These are phyloP conservation scores for Sutorius eximius DNA, from an alignment of 1,284 basidiomycete genomes.

Conservation along the genomic window DNA sequence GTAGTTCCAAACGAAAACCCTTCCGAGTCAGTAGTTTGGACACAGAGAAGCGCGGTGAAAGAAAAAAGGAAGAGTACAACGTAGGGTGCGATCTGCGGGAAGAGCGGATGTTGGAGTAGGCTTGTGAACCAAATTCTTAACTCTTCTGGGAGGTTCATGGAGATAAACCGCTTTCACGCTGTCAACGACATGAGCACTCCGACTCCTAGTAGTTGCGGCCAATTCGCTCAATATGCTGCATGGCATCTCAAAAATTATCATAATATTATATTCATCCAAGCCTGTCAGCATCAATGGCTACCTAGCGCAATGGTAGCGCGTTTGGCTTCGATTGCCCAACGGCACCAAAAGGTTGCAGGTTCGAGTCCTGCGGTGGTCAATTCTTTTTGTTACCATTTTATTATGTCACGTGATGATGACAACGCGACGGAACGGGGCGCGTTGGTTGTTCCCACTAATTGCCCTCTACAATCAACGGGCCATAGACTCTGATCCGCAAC, in stretches of 20 bases:
- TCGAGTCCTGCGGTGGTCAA: conserved; percentile 80
- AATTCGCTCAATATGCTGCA: conserved; percentile 80
- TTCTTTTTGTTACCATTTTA: conserved; percentile 11
- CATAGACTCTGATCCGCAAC: background rate
- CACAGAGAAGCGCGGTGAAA: conserved; percentile 45
- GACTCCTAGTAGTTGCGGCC: conserved; percentile 16
- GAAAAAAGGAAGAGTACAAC: conserved; percentile 54
- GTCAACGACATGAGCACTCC: conserved; percentile 32
- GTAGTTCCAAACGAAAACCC: conserved; percentile 25
- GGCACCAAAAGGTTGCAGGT: conserved; percentile 83
- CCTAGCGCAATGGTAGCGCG: conserved; percentile 67
- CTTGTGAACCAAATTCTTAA: conserved; percentile 27
- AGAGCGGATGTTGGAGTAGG: conserved; percentile 26
- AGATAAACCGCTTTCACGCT: conserved; percentile 25
- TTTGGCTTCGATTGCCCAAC: conserved; percentile 77
- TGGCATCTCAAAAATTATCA: conserved; percentile 37
- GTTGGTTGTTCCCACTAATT: too few species aligned
- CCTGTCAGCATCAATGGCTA: conserved; percentile 40
- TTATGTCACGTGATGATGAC: conserved; percentile 14
- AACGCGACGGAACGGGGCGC: conserved; percentile 10
- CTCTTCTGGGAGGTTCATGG: conserved; percentile 38
- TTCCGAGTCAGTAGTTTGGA: conserved; percentile 30
- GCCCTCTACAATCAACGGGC: background rate
- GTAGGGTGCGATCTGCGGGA: conserved; percentile 58
- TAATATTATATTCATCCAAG: too few species aligned